A percentile compares a stretch with the other conserved stretches of the same genome.
Conservation (phyloP, 495 filamentous ascomycete genomes). For the Penicillium subrubescens region DNA sequence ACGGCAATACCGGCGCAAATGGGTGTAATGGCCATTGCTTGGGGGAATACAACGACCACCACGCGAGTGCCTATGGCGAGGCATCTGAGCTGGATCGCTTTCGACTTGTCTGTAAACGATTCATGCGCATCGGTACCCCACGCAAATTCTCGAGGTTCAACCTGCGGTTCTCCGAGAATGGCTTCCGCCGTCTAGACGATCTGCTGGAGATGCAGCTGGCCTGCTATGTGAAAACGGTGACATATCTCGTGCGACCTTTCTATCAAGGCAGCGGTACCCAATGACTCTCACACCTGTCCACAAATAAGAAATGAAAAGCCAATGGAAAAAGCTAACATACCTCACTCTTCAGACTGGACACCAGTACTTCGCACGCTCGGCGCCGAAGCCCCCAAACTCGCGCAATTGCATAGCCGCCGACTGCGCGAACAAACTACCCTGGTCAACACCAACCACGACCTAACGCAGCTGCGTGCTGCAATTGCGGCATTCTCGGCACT, state of each 20-base stretch:
- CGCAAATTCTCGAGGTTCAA: conserved; percentile 62
- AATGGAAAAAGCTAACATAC: conserved; percentile 20
- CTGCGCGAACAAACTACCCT: conserved; percentile 38
- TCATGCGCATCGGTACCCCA: conserved; percentile 61
- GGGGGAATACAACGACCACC: not conserved
- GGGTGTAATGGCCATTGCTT: not conserved
- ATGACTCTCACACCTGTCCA: conserved; percentile 27
- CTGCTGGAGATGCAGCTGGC: conserved; percentile 56
- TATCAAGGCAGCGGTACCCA: conserved; percentile 55
- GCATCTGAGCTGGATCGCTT: conserved; percentile 49
- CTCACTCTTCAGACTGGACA: conserved; percentile 33
- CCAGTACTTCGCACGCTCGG: conserved; percentile 26
- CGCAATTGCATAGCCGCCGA: conserved; percentile 33
- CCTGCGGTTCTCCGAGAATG: conserved; percentile 60
- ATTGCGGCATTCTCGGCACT: conserved; percentile 60
- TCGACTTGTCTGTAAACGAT: conserved; percentile 61
- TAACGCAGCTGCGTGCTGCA: conserved; percentile 52
- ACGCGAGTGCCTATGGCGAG: conserved; percentile 30
- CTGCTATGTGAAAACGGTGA: conserved; percentile 65
- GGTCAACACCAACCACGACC: conserved; percentile 31
- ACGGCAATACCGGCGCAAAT: conserved; percentile 9
- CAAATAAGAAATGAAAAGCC: not conserved
- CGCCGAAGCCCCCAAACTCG: conserved; percentile 23
- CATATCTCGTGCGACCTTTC: conserved; percentile 72
- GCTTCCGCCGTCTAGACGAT: conserved; percentile 57